Evolutionary conservation across 306 rosid species (phyloP), one percentile per base, ranked within the genome.

Genomic region (Quillaja saponaria): DNA sequence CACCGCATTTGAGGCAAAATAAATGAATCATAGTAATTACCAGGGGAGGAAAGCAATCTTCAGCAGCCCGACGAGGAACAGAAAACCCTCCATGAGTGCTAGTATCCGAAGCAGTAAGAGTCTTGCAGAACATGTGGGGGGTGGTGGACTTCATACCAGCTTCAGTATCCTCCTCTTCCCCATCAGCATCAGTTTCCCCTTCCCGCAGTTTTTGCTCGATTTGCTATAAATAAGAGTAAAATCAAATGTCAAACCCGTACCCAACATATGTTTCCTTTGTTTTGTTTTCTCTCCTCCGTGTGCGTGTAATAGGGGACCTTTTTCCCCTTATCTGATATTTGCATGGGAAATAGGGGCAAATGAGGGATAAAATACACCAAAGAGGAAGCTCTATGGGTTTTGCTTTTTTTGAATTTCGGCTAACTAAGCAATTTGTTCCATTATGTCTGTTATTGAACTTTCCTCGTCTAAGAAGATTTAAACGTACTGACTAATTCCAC

Each of bases 41-140:
- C 95, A 94, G 79, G 40, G 97, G 90, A 61, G 99, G 97, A 63
- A 94, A 94, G 80, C 99, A 94, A 77, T 94, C 99, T 76, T 94
- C 99, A n/a, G 99, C 99, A 0, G 99, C 99, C 10, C 99, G 91
- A 34, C 99, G 90, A 31, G 99, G 99, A 20, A 94, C 99, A 2
- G 99, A 94, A 76, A 94, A 94, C 18, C 99, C 99, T 53, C 99
- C 99, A 56, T 94, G 99, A 68, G 99, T 89, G 77, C 99, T 94
- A 7, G 99, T 94, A 70, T 94, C 99, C 13, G 99, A 94, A 50
- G 99, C 99, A 7, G 99, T 94, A 21, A 94, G 90, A 54, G 99
- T 94, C 87, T 94, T 94, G 73, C 99, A 94, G 86, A 94, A 94
- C 99, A 94, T 94, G 65, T 94, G 99, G 5, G 99, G 91, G 7